Conservation (phyloP, 2,329 filamentous ascomycete genomes). For the Fusarium camptoceras region DNA sequence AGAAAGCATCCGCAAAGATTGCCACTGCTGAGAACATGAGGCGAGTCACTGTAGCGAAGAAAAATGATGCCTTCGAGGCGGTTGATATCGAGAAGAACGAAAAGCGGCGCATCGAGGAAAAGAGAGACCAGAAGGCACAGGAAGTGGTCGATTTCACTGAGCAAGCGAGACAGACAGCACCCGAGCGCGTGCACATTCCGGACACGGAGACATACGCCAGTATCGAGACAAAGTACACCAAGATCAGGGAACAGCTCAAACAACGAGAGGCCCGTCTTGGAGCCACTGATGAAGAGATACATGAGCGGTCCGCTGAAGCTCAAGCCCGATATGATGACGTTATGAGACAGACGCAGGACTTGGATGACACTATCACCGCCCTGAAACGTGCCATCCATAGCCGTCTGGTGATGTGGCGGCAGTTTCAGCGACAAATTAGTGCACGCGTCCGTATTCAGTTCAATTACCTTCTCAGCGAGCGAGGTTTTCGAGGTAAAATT, state of each 20-base stretch:
- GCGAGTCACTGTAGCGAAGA: constrained; percentile 66
- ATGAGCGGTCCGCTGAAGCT: constrained; percentile 58
- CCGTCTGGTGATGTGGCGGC: constrained; percentile 80
- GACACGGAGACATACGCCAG: constrained; percentile 71
- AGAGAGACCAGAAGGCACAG: constrained; percentile 59
- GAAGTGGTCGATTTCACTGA: constrained; percentile 65
- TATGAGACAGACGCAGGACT: constrained; percentile 55
- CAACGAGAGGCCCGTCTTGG: constrained; percentile 69
- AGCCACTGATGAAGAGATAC: constrained; percentile 73
- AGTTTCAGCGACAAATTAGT: constrained; percentile 87
- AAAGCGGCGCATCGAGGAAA: constrained; percentile 59
- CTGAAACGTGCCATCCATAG: constrained; percentile 72
- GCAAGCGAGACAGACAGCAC: constrained; percentile 66
- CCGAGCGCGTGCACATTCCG: constrained; percentile 70
- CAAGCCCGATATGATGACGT: constrained; percentile 58
- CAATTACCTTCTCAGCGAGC: constrained; percentile 86
- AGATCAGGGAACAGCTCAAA: constrained; percentile 68
- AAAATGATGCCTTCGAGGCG: constrained; percentile 69
- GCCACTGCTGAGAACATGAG: constrained; percentile 62
- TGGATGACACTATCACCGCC: constrained; percentile 55
- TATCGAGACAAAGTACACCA: constrained; percentile 65
- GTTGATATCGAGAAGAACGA: constrained; percentile 62
- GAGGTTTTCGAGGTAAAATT: constrained; percentile 86
- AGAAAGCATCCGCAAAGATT: constrained; percentile 67
- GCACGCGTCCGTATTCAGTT: constrained; percentile 88